Base-by-base conservation (phyloP, 768 basidiomycete genomes). In the Hygrocybe punicea region DNA sequence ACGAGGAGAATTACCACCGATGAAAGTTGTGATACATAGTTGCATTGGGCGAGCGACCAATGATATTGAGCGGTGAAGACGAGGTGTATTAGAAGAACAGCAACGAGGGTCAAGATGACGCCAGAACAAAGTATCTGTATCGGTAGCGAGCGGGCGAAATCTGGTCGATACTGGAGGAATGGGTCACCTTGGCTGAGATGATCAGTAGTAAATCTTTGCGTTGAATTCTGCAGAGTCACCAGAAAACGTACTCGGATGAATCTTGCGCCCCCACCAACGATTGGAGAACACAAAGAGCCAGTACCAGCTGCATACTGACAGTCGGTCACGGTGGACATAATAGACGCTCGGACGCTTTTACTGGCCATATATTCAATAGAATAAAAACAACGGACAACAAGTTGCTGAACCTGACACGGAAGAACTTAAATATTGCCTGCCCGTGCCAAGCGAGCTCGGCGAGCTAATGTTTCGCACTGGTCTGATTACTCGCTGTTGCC, bases 1-100 rank as follows among this genome's bases (percentile, higher is more conserved):
- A 88, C 80, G 56, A 97, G 81, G 19, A 96, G 84, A 3, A 89
- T 85, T 34, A 82, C 76, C 24, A 94, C 92, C 7, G 91, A 92
- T 2, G 86, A 84, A 11, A 98, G 68, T 69, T 98, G 97, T 34
- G 98, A 84, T 53, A 85, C 78, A 71, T 91, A 99, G 75, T 99
- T 99, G 65, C 91, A 82, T 6, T 87, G 89, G 0, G 94, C 93
- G 39, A 99, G 85, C 1, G 93, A 92, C 82, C 89, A 91, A 71
- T 99, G 97, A 62, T 96, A 98, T 68, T 96, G 93, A 0, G 88
- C 89, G 4, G 97, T 98, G 75, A 99, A 97, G 58, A 93, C 70
- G 62, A 99, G 85, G 63, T 98, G 94, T 56, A 97, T 84, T 63
- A 97, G 79, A 42, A 99, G 85, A 17, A 96, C 87, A 45, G 81